A percentile compares a stretch with the other conserved stretches of the same genome.
Evolutionary conservation across 2,329 filamentous ascomycete species (phyloP).

Genomic region (Plectosphaerella sp.): DNA sequence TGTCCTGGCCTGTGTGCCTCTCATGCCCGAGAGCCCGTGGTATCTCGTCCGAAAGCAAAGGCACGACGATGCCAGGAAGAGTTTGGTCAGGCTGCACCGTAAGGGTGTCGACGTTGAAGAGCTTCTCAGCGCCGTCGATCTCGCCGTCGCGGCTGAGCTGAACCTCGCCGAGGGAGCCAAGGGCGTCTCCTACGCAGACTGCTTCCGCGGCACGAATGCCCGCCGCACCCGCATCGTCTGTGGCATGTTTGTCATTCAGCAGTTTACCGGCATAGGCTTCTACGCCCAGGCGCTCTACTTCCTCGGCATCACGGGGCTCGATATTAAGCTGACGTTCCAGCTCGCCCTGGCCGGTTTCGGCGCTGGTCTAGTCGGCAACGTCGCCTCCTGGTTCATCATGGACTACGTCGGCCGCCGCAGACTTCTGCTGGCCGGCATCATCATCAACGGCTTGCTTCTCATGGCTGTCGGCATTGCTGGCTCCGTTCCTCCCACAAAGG

Average conservation of each 20-base stretch:
- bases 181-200: not conserved
- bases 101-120: constrained; percentile 22
- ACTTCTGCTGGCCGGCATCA: constrained; percentile 13
- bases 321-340: constrained; percentile 15
- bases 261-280: constrained; percentile 21
- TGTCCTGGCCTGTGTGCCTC: constrained; percentile 21
- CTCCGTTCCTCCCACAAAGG: constrained; percentile 5
- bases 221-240: constrained; percentile 17
- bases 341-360: constrained; percentile 20
- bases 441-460: constrained; percentile 21
- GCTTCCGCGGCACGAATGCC: constrained; percentile 1
- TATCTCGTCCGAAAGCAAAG: constrained; percentile 24
- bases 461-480: constrained; percentile 20
- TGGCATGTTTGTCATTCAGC: constrained; percentile 22
- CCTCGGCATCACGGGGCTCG: constrained; percentile 20
- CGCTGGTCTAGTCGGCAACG: constrained; percentile 23
- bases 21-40: constrained; percentile 25
- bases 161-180: not conserved
- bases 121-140: constrained; percentile 22
- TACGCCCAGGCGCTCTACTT: constrained; percentile 15
- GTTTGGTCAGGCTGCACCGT: constrained; percentile 22
- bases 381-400: constrained; percentile 23
- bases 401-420: constrained; percentile 23
- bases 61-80: constrained; percentile 20
- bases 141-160: not conserved